Base-by-base conservation (phyloP, 1,284 basidiomycete species). In the Ganoderma lingzhi region DNA sequence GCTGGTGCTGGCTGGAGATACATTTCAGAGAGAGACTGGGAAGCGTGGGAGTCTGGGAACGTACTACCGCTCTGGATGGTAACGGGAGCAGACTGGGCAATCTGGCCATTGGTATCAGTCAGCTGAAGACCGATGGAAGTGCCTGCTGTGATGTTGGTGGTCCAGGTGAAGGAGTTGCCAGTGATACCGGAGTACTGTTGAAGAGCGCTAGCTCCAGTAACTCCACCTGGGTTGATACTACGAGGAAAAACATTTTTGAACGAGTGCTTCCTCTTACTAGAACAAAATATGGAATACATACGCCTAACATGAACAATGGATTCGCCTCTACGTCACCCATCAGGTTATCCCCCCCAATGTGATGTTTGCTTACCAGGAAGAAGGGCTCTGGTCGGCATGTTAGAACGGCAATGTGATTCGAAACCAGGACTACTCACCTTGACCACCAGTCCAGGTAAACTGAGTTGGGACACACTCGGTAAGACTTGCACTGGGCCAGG, bases 31-130 rank as follows among this genome's bases (percentile, higher is more conserved):
- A 59, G 35, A 53, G 64, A 66, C 48, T 70, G 51, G 60, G 41
- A 48, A 17, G 30, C 45, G 10, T 59, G 28, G 64, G 69, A 59
- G 65, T 6, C 6, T 56, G 63, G 39, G 59, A 60, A 72, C 70
- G 63, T 81, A 91, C 90, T 48, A 65, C 87, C 84, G 32, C 78
- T 0, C 39, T 79, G 75, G 72, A 91, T 75, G n/a, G 77, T 82
- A 81, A 92, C 83, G 2, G 86, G 53, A 19, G 85, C 89, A 5
- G 84, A 81, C 73, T 89, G 86, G 2, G 78, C 83, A 61, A 77
- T 62, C 0, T 37, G 1, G 75, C 91, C 91, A 45, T 78, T 85
- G 68, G 61, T 76, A 71, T 93, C 91, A 76, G 84, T 84, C 67
- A 93, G 65, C 6, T 78, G 82, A 35, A 93, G 77, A 61, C 85